Conservation (phyloP, 768 basidiomycete genomes). For the Cystobasidium onofrii region DNA sequence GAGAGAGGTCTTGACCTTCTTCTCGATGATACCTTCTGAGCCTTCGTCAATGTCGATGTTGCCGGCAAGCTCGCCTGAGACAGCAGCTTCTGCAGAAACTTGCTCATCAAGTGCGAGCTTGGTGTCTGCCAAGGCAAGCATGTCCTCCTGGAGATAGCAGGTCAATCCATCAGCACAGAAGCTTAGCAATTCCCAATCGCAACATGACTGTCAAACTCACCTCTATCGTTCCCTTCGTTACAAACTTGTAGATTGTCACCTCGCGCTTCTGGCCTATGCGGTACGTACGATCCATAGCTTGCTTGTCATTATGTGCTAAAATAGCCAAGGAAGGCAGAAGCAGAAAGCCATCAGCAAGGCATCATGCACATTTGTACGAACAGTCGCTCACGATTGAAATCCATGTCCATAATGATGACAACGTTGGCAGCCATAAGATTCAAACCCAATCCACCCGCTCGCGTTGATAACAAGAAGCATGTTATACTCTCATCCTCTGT, state of each 20-base stretch:
- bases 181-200: too few species aligned
- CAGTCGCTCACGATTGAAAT: constrained; percentile 60
- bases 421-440: constrained; percentile 53
- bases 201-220: constrained; percentile 35
- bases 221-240: constrained; percentile 83
- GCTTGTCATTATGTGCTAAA: constrained; percentile 68
- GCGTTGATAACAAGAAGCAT: constrained; percentile 81
- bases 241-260: constrained; percentile 89
- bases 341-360: not conserved
- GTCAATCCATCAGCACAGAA: not conserved
- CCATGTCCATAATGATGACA: constrained; percentile 90
- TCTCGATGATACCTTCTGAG: constrained; percentile 57
- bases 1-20: constrained; percentile 74
- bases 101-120: constrained; percentile 89
- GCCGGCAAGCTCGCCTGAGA: constrained; percentile 38
- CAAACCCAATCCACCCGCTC: constrained; percentile 92
- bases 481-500: constrained; percentile 76
- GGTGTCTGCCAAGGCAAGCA: constrained; percentile 76
- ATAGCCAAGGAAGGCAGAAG: not conserved
- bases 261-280: constrained; percentile 90
- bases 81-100: constrained; percentile 48
- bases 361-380: too few species aligned
- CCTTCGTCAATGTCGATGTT: constrained; percentile 50
- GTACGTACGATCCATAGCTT: constrained; percentile 95
- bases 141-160: constrained; percentile 63